Percentiles rank a stretch among this genome's conserved stretches.
These are phyloP conservation scores for Papilionanthe hybrid DNA, from an alignment of 116 monocot species.

Conservation along the genomic window DNA sequence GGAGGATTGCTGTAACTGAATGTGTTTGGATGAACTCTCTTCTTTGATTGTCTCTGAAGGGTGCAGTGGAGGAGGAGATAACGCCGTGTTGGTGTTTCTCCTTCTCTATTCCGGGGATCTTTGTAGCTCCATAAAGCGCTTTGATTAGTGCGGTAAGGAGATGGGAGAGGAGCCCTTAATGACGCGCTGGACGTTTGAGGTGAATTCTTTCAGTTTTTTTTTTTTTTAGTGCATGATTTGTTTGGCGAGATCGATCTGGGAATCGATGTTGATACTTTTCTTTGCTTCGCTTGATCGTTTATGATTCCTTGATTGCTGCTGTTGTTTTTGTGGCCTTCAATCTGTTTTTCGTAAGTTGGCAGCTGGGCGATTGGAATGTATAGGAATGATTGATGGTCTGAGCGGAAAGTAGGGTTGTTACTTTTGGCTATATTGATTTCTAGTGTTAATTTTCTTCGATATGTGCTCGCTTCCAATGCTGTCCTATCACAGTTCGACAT, in stretches of 20 bases:
- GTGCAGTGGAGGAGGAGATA: not conserved
- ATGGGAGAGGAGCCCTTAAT: conserved; percentile 8
- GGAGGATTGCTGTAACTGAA: not conserved
- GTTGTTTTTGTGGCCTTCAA: not conserved
- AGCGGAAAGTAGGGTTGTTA: not conserved
- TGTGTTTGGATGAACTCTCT: not conserved
- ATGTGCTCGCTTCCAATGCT: not conserved
- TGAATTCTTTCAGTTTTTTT: not conserved
- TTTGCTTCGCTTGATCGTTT: not conserved
- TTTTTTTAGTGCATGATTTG: not conserved
- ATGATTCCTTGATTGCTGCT: not conserved
- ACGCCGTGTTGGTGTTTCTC: not conserved
- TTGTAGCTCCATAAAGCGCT: not conserved
- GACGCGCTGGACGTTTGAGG: conserved; percentile 13
- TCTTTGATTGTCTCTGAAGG: not conserved
- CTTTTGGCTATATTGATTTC: not conserved
- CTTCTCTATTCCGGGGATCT: not conserved
- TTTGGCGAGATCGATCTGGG: not conserved
- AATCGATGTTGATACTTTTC: not conserved
- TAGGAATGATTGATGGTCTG: not conserved
- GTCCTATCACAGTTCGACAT: not conserved
- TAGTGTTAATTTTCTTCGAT: not conserved
- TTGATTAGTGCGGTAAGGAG: not conserved
- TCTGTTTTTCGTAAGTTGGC: not conserved
- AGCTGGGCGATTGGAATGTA: not conserved